Conservation (phyloP, 345 rosid species). For the Diplotaxis tenuifolia region DNA sequence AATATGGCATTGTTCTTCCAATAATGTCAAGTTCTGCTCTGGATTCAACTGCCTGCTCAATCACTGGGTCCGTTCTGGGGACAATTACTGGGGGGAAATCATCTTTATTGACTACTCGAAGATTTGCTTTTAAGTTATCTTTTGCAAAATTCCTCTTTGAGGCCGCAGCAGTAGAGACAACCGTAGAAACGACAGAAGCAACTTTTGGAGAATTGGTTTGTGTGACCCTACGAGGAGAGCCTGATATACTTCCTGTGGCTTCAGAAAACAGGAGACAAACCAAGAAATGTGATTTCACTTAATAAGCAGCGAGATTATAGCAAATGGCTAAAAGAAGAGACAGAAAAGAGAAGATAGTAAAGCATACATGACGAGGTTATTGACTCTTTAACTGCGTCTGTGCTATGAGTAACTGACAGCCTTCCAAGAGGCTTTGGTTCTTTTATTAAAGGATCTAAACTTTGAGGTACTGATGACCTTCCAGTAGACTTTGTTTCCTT, state of each 20-base stretch:
- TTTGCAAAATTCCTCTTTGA: slow-evolving; percentile 55
- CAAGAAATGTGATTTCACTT: slow-evolving; percentile 29
- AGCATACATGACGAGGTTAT: slow-evolving; percentile 59
- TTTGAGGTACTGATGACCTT: slow-evolving; percentile 54
- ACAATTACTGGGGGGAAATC: slow-evolving; percentile 71
- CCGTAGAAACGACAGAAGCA: too few species aligned
- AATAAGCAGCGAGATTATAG: slow-evolving; percentile 7
- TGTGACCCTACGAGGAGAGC: slow-evolving; percentile 74
- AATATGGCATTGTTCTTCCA: slow-evolving; percentile 96
- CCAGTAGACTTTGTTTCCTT: slow-evolving; percentile 38
- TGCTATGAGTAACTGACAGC: slow-evolving; percentile 66
- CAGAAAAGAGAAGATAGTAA: slow-evolving; percentile 29
- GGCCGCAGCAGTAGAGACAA: slow-evolving; percentile 46
- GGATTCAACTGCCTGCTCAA: slow-evolving; percentile 61
- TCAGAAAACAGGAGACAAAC: slow-evolving; percentile 47
- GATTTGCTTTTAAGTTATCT: slow-evolving; percentile 47
- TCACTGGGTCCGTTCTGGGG: slow-evolving; percentile 62
- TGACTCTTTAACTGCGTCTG: slow-evolving; percentile 67
- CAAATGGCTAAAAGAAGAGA: not conserved
- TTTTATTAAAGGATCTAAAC: slow-evolving; percentile 54
- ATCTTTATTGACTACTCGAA: slow-evolving; percentile 49
- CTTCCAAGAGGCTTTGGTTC: slow-evolving; percentile 76
- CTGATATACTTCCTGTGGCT: slow-evolving; percentile 77
- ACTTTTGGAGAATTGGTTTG: slow-evolving; percentile 45
- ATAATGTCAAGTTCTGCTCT: slow-evolving; percentile 76